Evolutionary conservation across 2,329 filamentous ascomycete genomes (phyloP).

Genomic region (Nemania sp.): DNA sequence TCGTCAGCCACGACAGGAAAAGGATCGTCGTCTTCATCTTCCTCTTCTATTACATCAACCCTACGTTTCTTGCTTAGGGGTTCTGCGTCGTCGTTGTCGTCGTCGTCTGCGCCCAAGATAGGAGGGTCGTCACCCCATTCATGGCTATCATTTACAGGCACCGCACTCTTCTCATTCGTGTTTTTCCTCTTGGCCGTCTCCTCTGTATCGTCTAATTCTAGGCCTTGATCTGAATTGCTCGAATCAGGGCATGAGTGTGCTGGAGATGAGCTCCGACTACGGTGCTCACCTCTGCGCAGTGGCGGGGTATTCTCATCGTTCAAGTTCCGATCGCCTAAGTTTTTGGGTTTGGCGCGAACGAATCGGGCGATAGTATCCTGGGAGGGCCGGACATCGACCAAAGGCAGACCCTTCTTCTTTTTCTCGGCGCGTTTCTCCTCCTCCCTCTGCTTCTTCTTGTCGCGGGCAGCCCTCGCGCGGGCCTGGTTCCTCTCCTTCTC

Average conservation of each 20-base stretch:
- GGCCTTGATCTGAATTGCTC: not conserved
- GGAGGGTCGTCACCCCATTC: not conserved
- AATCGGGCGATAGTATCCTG: conserved; percentile 70
- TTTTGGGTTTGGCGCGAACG: conserved; percentile 48
- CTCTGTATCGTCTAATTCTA: conserved; percentile 15
- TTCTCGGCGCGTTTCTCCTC: conserved; percentile 62
- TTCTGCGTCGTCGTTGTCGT: conserved; percentile 2
- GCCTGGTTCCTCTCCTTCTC: conserved; percentile 62
- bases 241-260: not conserved
- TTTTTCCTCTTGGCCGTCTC: conserved; percentile 22
- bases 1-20: not conserved
- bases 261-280: conserved; percentile 6
- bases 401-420: conserved; percentile 64
- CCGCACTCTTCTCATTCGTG: not conserved
- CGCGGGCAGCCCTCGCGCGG: conserved; percentile 63
- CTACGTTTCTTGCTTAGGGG: conserved; percentile 32
- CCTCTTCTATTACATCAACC: conserved; percentile 4
- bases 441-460: conserved; percentile 68
- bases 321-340: conserved; percentile 18
- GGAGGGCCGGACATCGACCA: conserved; percentile 66
- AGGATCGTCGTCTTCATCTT: not conserved
- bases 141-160: not conserved
- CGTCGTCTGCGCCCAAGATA: not conserved
- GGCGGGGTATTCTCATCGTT: conserved; percentile 19
- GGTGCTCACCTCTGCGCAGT: not conserved